Base-by-base conservation (phyloP, 768 basidiomycete species). In the Coprinellus aureogranulatus region DNA sequence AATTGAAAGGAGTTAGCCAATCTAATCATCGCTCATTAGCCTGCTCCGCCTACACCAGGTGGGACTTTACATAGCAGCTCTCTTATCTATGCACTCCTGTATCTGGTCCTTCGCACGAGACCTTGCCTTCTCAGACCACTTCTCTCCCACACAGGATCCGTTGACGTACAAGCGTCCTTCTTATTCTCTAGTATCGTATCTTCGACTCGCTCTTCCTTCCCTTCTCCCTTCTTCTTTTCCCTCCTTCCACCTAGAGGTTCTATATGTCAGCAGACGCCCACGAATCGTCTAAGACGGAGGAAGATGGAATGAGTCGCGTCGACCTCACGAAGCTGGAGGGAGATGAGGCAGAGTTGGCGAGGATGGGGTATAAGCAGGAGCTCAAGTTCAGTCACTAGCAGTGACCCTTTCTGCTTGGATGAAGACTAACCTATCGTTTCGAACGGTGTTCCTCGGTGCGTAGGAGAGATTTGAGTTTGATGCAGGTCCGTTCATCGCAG, bases 281-380 rank as follows among this genome's bases (percentile, higher is more conserved):
- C 34, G 34, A 34, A 6, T 34, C 34, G 34, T 34, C 31, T 51
- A 26, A 14, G 31, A 26, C 28, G 14, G 26, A 18, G 28, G 27
- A 45, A 16, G 53, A 14, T 26, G 40, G 25, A n/a, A n/a, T n/a
- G n/a, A n/a, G n/a, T 11, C 14, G 26, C 16, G 53, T n/a, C 2
- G n/a, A 40, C 28, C n/a, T 53, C 20, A 4, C 50, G 20, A 37
- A 34, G 39, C 22, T 47, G 50, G 54, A 40, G n/a, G 49, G 44
- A 26, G 86, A 88, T 64, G 86, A 88, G 69, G 79, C 73, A 5
- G 84, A 86, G 67, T 71, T 88, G 4, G 85, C 84, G 26, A 72
- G 84, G 57, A 85, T 88, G 85, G 87, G 87, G 18, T 88, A 87
- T 70, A 87, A 85, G 69, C 86, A 88, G 66, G 85, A 87, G 65